Evolutionary conservation across 192 early-diverging fungal genomes (phyloP), one percentile per base, ranked within the genome.

Genomic region (Backusella psychrophila): DNA sequence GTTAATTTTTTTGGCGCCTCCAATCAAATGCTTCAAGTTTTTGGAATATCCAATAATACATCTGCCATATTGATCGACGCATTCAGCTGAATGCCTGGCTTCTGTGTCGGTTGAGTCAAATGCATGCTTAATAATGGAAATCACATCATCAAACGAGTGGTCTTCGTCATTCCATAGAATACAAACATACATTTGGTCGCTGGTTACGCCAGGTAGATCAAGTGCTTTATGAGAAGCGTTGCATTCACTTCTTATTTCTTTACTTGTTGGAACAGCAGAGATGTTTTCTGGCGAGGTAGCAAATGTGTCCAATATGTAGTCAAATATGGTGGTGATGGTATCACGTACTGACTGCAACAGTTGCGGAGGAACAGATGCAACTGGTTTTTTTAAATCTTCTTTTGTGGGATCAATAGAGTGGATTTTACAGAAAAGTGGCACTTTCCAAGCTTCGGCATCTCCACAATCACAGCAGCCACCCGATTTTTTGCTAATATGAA

Each of bases 391-490:
- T 17, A 72, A 42, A 0, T 71, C 26, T 19, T 80, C 71, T 7
- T 33, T 41, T 6, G 72, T 29, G 42, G 21, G 17, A 70, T 35
- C 36, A 17, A 66, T 2, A 65, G 91, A 91, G 78, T 99, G 98
- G 80, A 94, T 96, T 66, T 85, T 87, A 81, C 98, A 99, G 33
- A 87, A 78, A 19, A 96, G 81, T 26, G 92, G 91, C 11, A 93
- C 85, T 75, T 91, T 93, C 96, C 96, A 98, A 36, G 97, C 98
- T 84, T 98, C 97, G 3, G 91, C 86, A 77, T 99, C 98, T 42
- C 96, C 97, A 81, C 98, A 99, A 83, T 99, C 98, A 83, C 98
- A 99, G 85, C 96, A 99, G 2, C 98, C 98, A 38, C 96, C 96
- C 11, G 85, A 87, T 7, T 93, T 92, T 44, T 87, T 82, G 49